Evolutionary conservation across 371 early-diverging fungal species (phyloP), one percentile per base, ranked within the genome.

Genomic region (Vairimorpha necatrix): DNA sequence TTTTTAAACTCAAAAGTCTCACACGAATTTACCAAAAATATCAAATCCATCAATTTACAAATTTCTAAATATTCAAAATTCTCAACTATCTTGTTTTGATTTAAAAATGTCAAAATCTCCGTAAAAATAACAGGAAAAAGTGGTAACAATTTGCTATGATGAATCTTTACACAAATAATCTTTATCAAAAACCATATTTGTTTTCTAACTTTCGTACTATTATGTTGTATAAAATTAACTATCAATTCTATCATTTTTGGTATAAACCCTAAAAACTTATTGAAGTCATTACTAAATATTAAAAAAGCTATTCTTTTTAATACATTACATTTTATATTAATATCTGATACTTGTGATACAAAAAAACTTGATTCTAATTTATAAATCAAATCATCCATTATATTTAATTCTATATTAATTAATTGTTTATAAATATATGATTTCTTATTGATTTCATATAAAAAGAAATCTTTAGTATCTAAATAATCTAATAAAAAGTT

Each of bases 221-320:
- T 32, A 54, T 67, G 39, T 22, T 48, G 33, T 38, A 74, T 56
- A 48, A 66, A 47, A 7, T 9, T 30, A 9, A 50, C 56, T 33
- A 75, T 54, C 36, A 72, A 56, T 42, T 76, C 76, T 14, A 81
- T 47, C n/a, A 81, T 42, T 22, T 72, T 68, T 26, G 76, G 30
- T n/a, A 54, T 32, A 13, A 72, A 60, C 34, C 76, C 56, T 22
- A 38, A 11, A 46, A 75, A 81, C 39, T 75, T 50, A n/a, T 58
- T 72, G 28, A 61, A 68, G 0, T 74, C 68, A n/a, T 68, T 75
- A 58, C 50, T 56, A 16, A 78, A 74, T 58, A 81, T 68, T 47
- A 81, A 67, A 70, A 67, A 78, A 4, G 78, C 65, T 32, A 81
- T 50, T 56, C 82, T 68, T 56, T 78, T 78, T 2, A 81, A 70